Conservation (phyloP, 441 rosid genomes). For the Erysimum cheiri region DNA sequence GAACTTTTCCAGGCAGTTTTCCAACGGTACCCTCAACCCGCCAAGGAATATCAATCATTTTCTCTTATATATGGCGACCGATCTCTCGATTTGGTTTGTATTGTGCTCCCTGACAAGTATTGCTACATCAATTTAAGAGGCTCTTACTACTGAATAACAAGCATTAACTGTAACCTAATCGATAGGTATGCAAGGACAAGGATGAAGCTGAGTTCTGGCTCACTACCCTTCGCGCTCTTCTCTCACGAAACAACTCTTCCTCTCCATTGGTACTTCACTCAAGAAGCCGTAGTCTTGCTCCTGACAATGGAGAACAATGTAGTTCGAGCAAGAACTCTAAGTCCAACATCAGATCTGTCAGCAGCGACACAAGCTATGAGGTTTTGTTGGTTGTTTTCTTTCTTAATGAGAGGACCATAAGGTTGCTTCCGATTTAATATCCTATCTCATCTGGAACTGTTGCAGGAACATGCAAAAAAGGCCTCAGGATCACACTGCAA, state of each 20-base stretch:
- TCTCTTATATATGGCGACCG: slow-evolving; percentile 61
- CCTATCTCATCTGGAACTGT: slow-evolving; percentile 31
- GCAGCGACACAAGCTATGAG: slow-evolving; percentile 56
- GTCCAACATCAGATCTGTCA: slow-evolving; percentile 50
- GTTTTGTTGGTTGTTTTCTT: slow-evolving; percentile 34
- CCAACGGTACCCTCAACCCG: slow-evolving; percentile 61
- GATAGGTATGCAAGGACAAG: slow-evolving; percentile 70
- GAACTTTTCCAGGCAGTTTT: slow-evolving; percentile 53
- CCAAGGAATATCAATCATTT: slow-evolving; percentile 64
- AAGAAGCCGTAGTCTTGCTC: slow-evolving; percentile 48
- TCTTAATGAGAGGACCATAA: slow-evolving; percentile 3
- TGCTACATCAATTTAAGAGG: no score
- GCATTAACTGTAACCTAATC: slow-evolving; percentile 26
- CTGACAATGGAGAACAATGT: slow-evolving; percentile 49
- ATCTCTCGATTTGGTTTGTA: slow-evolving; percentile 60
- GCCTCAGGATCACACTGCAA: slow-evolving; percentile 43
- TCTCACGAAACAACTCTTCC: slow-evolving; percentile 45
- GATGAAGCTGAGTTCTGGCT: slow-evolving; percentile 79
- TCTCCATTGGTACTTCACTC: slow-evolving; percentile 45
- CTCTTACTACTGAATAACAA: not conserved
- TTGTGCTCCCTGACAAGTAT: slow-evolving; percentile 15
- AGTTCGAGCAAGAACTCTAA: slow-evolving; percentile 43
- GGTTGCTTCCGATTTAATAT: slow-evolving; percentile 36
- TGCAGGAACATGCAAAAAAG: slow-evolving; percentile 49
- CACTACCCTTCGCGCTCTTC: slow-evolving; percentile 57